phyloP scores from a whole-genome alignment of 1,284 basidiomycete species.

The Moesziomyces parantarcticus region DNA sequence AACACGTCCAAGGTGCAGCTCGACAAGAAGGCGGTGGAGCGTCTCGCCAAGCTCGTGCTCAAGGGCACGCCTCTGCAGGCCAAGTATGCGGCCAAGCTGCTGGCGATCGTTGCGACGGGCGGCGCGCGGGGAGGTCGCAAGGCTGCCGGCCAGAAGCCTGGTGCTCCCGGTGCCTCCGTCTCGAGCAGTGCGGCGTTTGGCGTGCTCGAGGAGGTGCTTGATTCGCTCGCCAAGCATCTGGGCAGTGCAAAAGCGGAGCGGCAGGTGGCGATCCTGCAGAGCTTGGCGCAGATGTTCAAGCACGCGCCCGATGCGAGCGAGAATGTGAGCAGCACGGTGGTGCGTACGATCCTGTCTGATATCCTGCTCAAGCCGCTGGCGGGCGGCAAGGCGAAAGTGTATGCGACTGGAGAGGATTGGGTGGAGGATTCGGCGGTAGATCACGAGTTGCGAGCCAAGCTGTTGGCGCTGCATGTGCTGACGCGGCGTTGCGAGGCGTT shows the following conservation, averaged over 20 bases:
- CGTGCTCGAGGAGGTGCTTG: constrained; percentile 52
- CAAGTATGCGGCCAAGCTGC: constrained; percentile 85
- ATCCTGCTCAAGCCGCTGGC: constrained; percentile 55
- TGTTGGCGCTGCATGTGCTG: constrained; percentile 53
- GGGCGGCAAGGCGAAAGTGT: constrained; percentile 17
- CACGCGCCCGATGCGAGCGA: constrained; percentile 80
- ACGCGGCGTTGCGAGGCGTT: constrained; percentile 51
- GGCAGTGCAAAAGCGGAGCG: constrained; percentile 72
- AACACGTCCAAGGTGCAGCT: constrained; percentile 33
- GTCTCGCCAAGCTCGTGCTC: constrained; percentile 75
- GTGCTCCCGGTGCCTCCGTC: constrained; percentile 25
- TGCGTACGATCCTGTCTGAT: constrained; percentile 76
- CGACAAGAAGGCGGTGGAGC: constrained; percentile 72
- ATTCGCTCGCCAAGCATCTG: constrained; percentile 76
- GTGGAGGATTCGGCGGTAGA: constrained; percentile 47
- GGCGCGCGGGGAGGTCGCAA: constrained; percentile 30
- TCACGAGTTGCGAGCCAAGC: constrained; percentile 39
- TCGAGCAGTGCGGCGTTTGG: constrained; percentile 35
- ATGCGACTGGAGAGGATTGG: constrained; percentile 50
- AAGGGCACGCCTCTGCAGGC: constrained; percentile 77
- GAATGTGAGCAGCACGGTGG: constrained; percentile 78
- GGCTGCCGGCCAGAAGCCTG: constrained; percentile 20
- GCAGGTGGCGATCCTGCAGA: constrained; percentile 77
- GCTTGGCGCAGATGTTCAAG: constrained; percentile 80
- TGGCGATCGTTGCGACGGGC: constrained; percentile 70